Conservation (phyloP, 176 grass and related monocot species). For the Puya raimondii region DNA sequence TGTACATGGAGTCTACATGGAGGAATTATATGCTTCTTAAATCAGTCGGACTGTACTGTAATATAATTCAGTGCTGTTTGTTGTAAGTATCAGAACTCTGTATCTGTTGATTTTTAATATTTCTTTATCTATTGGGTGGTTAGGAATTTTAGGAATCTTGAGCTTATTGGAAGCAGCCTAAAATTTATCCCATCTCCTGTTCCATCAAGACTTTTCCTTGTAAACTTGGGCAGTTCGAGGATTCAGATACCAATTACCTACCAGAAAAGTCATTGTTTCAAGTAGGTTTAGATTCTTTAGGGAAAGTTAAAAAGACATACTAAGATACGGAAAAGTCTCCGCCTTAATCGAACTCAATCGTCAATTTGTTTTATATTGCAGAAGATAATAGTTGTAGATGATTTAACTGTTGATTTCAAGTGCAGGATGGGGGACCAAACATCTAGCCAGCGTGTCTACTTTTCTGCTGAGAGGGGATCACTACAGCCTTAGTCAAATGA, state of each 20-base stretch:
- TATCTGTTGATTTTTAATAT: neutral
- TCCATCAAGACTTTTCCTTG: too few species aligned
- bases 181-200: too few species aligned
- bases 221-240: too few species aligned
- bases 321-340: neutral
- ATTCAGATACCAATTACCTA: too few species aligned
- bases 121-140: neutral
- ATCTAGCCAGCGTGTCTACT: neutral
- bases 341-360: neutral
- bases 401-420: neutral
- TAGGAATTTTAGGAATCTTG: neutral
- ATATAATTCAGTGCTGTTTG: neutral
- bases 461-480: conserved; percentile 10
- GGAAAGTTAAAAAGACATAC: neutral
- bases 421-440: neutral
- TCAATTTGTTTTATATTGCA: neutral
- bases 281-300: too few species aligned
- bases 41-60: neutral
- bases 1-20: neutral
- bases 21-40: neutral
- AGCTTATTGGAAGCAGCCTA: too few species aligned
- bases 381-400: neutral
- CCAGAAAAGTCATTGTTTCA: too few species aligned
- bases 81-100: neutral
- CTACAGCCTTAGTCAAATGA: neutral